These are phyloP conservation scores for Tolypocladium cylindrosporum DNA, from an alignment of 2,329 filamentous ascomycete species.

Conservation along the genomic window DNA sequence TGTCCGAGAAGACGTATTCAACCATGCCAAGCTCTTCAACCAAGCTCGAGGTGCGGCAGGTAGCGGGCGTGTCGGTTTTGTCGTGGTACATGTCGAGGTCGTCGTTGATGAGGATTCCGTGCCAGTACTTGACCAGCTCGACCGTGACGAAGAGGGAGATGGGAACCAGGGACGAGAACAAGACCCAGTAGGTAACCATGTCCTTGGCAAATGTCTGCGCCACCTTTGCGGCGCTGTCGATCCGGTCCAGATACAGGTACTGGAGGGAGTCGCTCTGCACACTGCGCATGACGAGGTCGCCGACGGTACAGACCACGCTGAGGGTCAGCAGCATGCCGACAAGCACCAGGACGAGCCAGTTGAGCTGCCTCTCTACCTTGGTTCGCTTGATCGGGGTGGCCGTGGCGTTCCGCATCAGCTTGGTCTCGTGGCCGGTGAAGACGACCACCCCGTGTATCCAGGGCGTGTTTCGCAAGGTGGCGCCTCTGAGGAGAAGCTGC, in stretches of 20 bases:
- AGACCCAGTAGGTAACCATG: slow-evolving; percentile 95
- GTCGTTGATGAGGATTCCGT: slow-evolving; percentile 94
- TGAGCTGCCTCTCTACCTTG: slow-evolving; percentile 88
- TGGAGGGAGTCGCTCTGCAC: slow-evolving; percentile 50
- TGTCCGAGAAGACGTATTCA: slow-evolving; percentile 97
- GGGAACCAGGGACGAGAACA: slow-evolving; percentile 92
- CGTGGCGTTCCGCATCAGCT: slow-evolving; percentile 97
- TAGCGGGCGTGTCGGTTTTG: slow-evolving; percentile 87
- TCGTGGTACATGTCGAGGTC: slow-evolving; percentile 98
- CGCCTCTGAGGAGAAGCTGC: slow-evolving; percentile 84
- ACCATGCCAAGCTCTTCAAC: slow-evolving; percentile 98
- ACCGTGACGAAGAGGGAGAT: slow-evolving; percentile 97
- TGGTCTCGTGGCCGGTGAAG: slow-evolving; percentile 90
- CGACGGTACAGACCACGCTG: slow-evolving; percentile 82
- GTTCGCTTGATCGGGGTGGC: slow-evolving; percentile 96
- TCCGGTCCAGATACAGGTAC: slow-evolving; percentile 61
- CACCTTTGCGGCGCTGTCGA: slow-evolving; percentile 43
- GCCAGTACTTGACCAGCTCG: slow-evolving; percentile 96
- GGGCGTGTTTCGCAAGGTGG: slow-evolving; percentile 88
- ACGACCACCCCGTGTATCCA: slow-evolving; percentile 96
- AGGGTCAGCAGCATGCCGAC: slow-evolving; percentile 74
- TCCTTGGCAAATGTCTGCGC: slow-evolving; percentile 82
- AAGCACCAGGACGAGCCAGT: slow-evolving; percentile 84
- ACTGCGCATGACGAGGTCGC: slow-evolving; percentile 72
- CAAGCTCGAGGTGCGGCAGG: slow-evolving; percentile 89